Base-by-base conservation (phyloP, 1,139 yeast species). In the Blastobotrys buckinghamii region DNA sequence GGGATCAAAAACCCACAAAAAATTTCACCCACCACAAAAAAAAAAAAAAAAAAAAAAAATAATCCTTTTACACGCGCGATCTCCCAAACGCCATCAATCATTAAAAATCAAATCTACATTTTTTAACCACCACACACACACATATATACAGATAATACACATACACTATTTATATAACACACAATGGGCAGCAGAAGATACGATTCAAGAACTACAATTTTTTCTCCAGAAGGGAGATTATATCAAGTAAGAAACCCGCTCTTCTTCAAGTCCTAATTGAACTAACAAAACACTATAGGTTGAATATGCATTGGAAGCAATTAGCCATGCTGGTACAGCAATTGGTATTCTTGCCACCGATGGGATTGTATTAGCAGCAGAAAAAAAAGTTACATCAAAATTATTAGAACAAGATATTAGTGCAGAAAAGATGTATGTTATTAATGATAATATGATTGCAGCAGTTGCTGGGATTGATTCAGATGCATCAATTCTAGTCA, bases 381-480 rank as follows among this genome's bases (percentile, higher is more conserved):
- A 92, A 69, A 84, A 92, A 70, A 92, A 92, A 68, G 92, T 90
- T 48, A 89, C 97, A 34, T 82, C 92, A 54, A 89, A 90, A 64
- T 75, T 92, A 59, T 78, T 92, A 54, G 98, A 94, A 68, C 95
- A 89, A 69, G 97, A 90, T 66, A 85, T 92, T 26, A 79, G 88
- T 27, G 89, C 96, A 38, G 99, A 92, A 70, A 92, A 92, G 70
- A 78, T 94, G 70, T 92, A 90, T 69, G 78, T 81, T 36, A 72
- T 92, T 63, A 87, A 84, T 68, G 90, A 81, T 67, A 82, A 84
- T 61, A 84, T 84, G 75, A 77, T 90, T 46, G 88, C 95, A 60
- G 96, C 97, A 0, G 99, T 94, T 33, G 98, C 99, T 1, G 99
- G 99, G 45, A 84, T 92, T 81, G 94, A 94, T 42, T 94, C 97